Evolutionary conservation across 306 rosid genomes (phyloP).

Genomic region (Benincasa hispida): DNA sequence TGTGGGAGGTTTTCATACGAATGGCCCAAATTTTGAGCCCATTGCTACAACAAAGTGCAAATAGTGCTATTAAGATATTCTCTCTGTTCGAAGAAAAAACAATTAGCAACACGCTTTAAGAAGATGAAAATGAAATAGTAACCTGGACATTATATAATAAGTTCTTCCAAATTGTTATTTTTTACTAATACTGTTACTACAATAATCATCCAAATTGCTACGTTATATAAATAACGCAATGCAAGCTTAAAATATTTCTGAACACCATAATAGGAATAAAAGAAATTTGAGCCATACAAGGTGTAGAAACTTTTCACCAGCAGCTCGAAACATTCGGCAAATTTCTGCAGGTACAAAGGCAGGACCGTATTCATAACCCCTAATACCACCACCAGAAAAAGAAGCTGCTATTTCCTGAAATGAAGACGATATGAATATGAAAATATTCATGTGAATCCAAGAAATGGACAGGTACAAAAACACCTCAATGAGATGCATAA

Average conservation of each 20-base stretch:
- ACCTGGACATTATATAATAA: background rate
- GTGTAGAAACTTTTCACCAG: conserved; percentile 74
- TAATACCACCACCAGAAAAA: conserved; percentile 68
- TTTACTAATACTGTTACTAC: background rate
- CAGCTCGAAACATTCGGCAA: conserved; percentile 63
- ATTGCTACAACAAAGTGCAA: background rate
- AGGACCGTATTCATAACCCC: conserved; percentile 70
- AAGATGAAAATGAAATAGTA: background rate
- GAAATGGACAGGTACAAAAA: conserved; percentile 1
- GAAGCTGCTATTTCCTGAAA: conserved; percentile 79
- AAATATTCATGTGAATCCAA: conserved; percentile 4
- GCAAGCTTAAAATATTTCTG: background rate
- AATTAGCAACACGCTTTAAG: background rate
- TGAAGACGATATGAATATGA: conserved; percentile 19
- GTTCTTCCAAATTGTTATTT: background rate
- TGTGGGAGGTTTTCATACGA: no score
- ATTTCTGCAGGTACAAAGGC: conserved; percentile 82
- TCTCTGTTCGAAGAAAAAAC: background rate
- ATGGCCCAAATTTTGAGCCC: no score
- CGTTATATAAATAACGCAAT: background rate
- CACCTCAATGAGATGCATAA: background rate
- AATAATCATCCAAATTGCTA: background rate
- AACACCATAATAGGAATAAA: background rate
- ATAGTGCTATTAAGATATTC: background rate
- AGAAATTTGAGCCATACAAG: conserved; percentile 40